phyloP scores from a whole-genome alignment of 73 alveolate genomes.

The Durusdinium trenchii region DNA sequence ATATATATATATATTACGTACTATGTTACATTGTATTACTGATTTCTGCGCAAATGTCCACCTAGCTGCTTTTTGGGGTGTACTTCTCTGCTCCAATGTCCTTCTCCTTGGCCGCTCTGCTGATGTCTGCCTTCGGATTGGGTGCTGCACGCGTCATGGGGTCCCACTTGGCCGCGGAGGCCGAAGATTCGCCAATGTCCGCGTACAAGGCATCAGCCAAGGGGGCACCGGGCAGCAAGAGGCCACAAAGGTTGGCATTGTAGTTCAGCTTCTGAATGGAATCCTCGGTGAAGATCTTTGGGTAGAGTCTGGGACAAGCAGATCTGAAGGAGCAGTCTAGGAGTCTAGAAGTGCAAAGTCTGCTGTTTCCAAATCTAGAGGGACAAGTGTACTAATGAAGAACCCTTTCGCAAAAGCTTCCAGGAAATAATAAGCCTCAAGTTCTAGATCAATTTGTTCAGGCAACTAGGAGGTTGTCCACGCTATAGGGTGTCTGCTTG shows the following conservation, averaged over 20 bases:
- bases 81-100: conserved; percentile 86
- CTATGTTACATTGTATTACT: no score
- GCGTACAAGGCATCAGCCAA: conserved; percentile 88
- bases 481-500: background rate
- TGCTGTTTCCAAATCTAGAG: background rate
- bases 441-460: no score
- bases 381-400: background rate
- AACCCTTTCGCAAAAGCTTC: background rate
- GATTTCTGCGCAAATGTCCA: background rate
- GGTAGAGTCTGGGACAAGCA: background rate
- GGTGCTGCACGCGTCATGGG: conserved; percentile 83
- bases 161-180: conserved; percentile 91
- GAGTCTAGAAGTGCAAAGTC: background rate
- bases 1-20: no score
- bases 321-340: background rate
- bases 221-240: conserved; percentile 84
- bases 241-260: conserved; percentile 77
- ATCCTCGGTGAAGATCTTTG: background rate
- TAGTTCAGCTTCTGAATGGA: conserved; percentile 65
- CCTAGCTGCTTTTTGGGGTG: background rate
- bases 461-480: background rate
- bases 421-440: background rate
- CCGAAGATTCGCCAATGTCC: conserved; percentile 72
- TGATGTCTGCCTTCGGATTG: conserved; percentile 87
- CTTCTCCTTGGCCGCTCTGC: conserved; percentile 89